Percentiles rank a stretch among this genome's conserved stretches.
phyloP scores from a whole-genome alignment of 768 basidiomycete genomes.

The Trichaptum fuscoviolaceum region DNA sequence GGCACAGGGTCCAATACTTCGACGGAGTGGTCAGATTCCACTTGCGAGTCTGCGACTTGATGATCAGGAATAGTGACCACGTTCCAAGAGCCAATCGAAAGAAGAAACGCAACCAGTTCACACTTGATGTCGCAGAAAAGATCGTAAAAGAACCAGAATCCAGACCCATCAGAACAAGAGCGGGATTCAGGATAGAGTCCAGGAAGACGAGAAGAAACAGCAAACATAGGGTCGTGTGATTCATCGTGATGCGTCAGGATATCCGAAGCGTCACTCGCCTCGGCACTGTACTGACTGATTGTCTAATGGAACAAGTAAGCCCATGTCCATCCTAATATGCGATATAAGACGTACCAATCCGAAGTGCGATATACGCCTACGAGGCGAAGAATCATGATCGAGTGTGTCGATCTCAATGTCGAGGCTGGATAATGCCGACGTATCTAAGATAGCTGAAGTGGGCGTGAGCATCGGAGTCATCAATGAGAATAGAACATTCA shows the following conservation, averaged over 20 bases:
- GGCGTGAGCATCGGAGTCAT: too few species aligned
- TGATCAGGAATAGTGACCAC: background rate
- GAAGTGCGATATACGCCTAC: background rate
- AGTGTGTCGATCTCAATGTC: background rate
- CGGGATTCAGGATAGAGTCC: background rate
- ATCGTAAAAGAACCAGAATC: background rate
- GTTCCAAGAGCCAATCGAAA: background rate
- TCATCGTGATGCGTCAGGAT: background rate
- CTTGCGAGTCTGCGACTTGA: background rate
- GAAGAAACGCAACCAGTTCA: background rate
- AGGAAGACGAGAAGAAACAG: background rate
- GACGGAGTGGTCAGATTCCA: background rate
- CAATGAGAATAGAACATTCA: background rate
- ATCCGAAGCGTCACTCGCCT: background rate
- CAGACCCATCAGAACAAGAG: background rate
- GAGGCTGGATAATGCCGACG: background rate
- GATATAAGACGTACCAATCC: background rate
- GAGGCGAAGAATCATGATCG: background rate
- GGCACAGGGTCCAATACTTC: background rate
- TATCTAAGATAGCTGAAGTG: too few species aligned
- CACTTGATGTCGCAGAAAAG: background rate
- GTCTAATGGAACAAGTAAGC: background rate
- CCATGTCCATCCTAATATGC: background rate
- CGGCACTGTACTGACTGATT: background rate
- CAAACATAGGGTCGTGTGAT: background rate